Conservation (phyloP, 2,329 filamentous ascomycete species). For the Trichoderma endophyticum region DNA sequence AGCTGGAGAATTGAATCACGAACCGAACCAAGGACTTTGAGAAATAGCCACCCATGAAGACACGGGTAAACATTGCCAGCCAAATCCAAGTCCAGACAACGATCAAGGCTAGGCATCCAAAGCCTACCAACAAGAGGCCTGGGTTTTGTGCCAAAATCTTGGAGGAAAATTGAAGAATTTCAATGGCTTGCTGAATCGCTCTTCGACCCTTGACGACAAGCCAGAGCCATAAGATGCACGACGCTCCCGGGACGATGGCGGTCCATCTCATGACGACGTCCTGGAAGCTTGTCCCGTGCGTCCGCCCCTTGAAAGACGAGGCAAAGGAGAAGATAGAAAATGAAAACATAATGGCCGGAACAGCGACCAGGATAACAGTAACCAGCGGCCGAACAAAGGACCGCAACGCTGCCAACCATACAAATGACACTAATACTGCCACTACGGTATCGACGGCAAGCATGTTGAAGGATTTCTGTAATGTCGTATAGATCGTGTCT, state of each 20-base stretch:
- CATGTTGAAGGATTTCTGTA: conserved; percentile 83
- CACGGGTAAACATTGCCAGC: conserved; percentile 92
- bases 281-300: conserved; percentile 74
- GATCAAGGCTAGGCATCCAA: conserved; percentile 69
- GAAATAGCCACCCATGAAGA: conserved; percentile 90
- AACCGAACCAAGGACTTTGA: conserved; percentile 61
- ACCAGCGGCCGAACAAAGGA: conserved; percentile 87
- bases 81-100: conserved; percentile 93
- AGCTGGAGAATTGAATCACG: conserved; percentile 81
- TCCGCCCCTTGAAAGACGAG: conserved; percentile 77
- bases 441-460: conserved; percentile 88
- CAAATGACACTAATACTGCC: conserved; percentile 79
- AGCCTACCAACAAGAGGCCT: conserved; percentile 77
- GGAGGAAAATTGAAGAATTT: conserved; percentile 88
- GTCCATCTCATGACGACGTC: conserved; percentile 87
- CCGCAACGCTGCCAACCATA: conserved; percentile 85
- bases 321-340: conserved; percentile 91
- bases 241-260: conserved; percentile 69
- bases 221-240: conserved; percentile 78
- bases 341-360: conserved; percentile 80
- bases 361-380: conserved; percentile 73
- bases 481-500: conserved; percentile 89
- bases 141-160: conserved; percentile 83
- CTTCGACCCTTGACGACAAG: conserved; percentile 76
- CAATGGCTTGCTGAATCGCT: conserved; percentile 76